Conservation (phyloP, 1,284 basidiomycete genomes). For the Lentinula novae-zelandiae region DNA sequence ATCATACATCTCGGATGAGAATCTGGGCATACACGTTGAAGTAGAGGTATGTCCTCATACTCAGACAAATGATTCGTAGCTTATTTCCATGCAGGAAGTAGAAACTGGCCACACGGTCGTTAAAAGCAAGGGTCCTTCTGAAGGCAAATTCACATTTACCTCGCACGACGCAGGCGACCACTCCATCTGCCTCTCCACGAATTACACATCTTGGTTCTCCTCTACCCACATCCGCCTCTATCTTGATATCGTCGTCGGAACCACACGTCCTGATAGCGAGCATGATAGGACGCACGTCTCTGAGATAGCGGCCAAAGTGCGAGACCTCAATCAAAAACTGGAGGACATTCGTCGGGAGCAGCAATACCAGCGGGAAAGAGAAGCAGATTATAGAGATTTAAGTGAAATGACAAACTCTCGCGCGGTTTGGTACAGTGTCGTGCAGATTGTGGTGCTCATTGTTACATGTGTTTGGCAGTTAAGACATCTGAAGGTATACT, state of each 20-base stretch:
- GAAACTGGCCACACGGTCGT: slow-evolving; percentile 76
- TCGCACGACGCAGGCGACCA: slow-evolving; percentile 97
- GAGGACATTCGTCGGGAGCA: slow-evolving; percentile 94
- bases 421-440: slow-evolving; percentile 91
- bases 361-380: slow-evolving; percentile 95
- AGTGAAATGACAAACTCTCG: slow-evolving; percentile 86
- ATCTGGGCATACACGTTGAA: slow-evolving; percentile 86
- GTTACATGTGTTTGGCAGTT: slow-evolving; percentile 92
- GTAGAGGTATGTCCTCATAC: slow-evolving; percentile 62
- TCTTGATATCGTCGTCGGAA: slow-evolving; percentile 90
- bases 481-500: slow-evolving; percentile 77
- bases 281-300: slow-evolving; percentile 87
- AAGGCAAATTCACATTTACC: slow-evolving; percentile 96
- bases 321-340: slow-evolving; percentile 90
- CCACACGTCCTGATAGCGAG: slow-evolving; percentile 76
- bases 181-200: slow-evolving; percentile 91
- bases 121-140: slow-evolving; percentile 83
- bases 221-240: slow-evolving; percentile 91
- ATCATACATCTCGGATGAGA: slow-evolving; percentile 68
- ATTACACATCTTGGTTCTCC: slow-evolving; percentile 83
- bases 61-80: background rate
- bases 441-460: slow-evolving; percentile 84
- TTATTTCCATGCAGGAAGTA: slow-evolving; percentile 57
- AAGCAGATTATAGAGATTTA: slow-evolving; percentile 87
- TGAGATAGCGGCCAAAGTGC: slow-evolving; percentile 81